Evolutionary conservation across 306 rosid species (phyloP).

Genomic region (Styphnolobium japonicum): DNA sequence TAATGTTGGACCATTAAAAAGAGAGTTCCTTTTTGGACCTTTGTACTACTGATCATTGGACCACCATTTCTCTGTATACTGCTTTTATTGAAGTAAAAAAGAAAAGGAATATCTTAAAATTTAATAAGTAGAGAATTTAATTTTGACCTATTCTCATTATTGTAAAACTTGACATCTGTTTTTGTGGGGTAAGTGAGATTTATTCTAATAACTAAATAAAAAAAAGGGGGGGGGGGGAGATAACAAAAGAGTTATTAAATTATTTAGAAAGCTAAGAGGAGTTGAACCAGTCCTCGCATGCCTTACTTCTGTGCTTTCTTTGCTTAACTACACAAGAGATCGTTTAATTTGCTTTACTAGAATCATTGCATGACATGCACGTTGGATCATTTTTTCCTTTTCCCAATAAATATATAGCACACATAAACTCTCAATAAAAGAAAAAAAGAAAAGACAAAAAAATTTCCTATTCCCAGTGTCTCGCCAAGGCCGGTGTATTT

Average conservation of each 20-base stretch:
- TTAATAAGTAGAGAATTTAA: not conserved
- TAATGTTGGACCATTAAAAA: conserved; percentile 11
- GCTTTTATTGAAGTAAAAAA: no score
- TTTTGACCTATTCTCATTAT: not conserved
- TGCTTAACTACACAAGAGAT: not conserved
- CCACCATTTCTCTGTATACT: not conserved
- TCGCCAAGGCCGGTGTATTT: no score
- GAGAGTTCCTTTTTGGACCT: conserved; percentile 13
- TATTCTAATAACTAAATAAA: not conserved
- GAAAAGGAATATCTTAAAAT: not conserved
- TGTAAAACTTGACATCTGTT: not conserved
- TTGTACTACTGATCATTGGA: not conserved
- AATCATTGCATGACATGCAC: not conserved
- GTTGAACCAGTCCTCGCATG: no score
- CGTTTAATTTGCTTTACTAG: not conserved
- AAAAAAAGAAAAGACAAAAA: no score
- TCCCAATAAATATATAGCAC: no score
- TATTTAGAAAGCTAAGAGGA: no score
- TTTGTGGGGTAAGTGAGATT: not conserved
- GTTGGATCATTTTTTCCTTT: not conserved
- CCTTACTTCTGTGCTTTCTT: not conserved
- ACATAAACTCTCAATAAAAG: no score
- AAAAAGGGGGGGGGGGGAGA: no score
- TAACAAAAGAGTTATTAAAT: no score
- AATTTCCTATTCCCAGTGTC: no score